phyloP scores from a whole-genome alignment of 1,139 yeast species.

The Pichia norvegensis region DNA sequence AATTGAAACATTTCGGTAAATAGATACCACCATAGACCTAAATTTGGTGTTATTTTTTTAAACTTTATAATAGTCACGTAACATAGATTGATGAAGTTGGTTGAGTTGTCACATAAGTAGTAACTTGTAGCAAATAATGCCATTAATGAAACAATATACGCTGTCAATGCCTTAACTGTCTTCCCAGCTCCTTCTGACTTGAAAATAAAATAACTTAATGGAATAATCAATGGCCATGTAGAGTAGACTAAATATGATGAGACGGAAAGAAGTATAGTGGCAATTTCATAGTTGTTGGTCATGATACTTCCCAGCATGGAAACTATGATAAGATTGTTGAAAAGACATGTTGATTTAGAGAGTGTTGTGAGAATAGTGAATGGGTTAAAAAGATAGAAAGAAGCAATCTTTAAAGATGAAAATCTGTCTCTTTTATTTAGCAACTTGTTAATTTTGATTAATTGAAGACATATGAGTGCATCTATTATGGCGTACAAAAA shows the following conservation, averaged over 20 bases:
- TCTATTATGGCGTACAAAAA: conserved; percentile 38
- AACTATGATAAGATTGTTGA: conserved; percentile 52
- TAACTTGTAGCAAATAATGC: conserved; percentile 37
- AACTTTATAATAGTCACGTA: conserved; percentile 57
- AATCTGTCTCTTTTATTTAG: conserved; percentile 20
- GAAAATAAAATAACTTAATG: conserved; percentile 33
- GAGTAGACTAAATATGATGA: conserved; percentile 61
- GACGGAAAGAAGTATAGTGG: conserved; percentile 50
- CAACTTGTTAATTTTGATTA: conserved; percentile 35
- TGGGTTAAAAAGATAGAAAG: conserved; percentile 76
- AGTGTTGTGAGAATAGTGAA: conserved; percentile 58
- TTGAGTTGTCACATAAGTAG: conserved; percentile 32
- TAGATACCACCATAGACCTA: conserved; percentile 98
- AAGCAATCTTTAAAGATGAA: conserved; percentile 41
- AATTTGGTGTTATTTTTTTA: conserved; percentile 67
- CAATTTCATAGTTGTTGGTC: conserved; percentile 33
- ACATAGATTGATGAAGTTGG: conserved; percentile 52
- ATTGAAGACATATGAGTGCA: conserved; percentile 34
- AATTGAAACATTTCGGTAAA: conserved; percentile 92
- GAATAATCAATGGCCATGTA: conserved; percentile 50
- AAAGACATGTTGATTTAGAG: conserved; percentile 58
- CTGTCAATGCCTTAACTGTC: conserved; percentile 8
- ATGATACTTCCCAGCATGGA: conserved; percentile 44
- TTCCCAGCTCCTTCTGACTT: conserved; percentile 1
- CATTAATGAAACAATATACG: conserved; percentile 19